Evolutionary conservation across 1,139 yeast genomes (phyloP), one percentile per base, ranked within the genome.

Genomic region (Zygoascus meyerae): DNA sequence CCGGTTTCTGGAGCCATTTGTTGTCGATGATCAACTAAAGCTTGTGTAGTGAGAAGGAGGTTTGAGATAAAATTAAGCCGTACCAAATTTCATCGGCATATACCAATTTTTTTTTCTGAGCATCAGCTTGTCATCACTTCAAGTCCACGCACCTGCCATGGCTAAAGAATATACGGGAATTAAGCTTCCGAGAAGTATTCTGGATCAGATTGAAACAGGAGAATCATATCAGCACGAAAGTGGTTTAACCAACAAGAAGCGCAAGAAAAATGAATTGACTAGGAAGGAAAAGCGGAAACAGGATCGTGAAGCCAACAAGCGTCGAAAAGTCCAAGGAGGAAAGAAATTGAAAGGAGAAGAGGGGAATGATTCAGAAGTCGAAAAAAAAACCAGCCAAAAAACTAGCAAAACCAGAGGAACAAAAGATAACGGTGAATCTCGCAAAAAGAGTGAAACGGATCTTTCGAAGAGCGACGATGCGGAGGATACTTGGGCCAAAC

Each of bases 151-250:
- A n/a, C n/a, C 34, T 26, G 18, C 11, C 34, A 38, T 38, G 36
- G 28, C 42, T 14, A 33, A 40, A 17, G 36, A 40, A 16, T 40
- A 40, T 16, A 36, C 31, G 2, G 42, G 42, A 9, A 55, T 84
- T 44, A 73, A 80, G 50, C 69, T 86, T 26, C 95, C 95, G 0
- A 85, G 84, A 1, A 66, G 70, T 14, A 63, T 86, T 34, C 62
- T 86, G 44, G 92, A 85, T 53, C 82, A 81, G 60, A 73, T 86
- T 15, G 77, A 72, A 16, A 76, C 78, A 40, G 74, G 74, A 48
- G 68, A 68, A 18, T 32, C 48, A 9, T 42, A 49, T 40, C 43
- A 45, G 11, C 48, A 42, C 12, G 40, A 61, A 53, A 68, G 48
- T 21, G 48, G 47, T 10, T 40, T 43, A 14, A 39, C 34, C 21